Percentiles rank a stretch among this genome's conserved stretches.
Evolutionary conservation across 2,329 filamentous ascomycete genomes (phyloP).

Genomic region (Talaromyces sp.): DNA sequence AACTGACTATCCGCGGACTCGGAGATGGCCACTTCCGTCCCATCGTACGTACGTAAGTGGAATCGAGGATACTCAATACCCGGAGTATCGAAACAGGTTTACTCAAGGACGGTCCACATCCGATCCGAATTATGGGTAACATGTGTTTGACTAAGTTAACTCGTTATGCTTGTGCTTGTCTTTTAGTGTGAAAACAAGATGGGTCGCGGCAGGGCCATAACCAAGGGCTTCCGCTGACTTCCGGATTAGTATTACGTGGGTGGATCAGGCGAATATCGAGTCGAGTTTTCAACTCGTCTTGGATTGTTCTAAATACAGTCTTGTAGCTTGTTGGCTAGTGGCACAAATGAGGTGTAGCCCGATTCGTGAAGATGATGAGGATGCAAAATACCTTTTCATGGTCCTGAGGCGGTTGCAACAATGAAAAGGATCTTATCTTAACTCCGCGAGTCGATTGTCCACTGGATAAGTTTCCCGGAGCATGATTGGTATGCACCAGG

Average conservation of each 20-base stretch:
- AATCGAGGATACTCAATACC: neutral
- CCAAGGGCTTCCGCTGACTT: neutral
- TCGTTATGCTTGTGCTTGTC: neutral
- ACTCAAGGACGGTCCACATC: neutral
- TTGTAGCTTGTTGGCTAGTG: neutral
- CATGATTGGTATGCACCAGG: neutral
- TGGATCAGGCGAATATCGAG: neutral
- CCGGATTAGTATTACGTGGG: neutral
- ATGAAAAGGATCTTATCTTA: neutral
- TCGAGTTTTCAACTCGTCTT: neutral
- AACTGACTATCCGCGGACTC: too few relatives aligned
- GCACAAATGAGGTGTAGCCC: neutral
- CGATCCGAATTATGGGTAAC: neutral
- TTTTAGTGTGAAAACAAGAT: neutral
- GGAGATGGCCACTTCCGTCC: neutral
- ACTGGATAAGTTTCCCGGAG: neutral
- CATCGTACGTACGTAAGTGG: neutral
- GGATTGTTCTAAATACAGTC: neutral
- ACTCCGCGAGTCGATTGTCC: neutral
- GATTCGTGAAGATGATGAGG: neutral
- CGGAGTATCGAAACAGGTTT: neutral
- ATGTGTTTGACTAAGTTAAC: neutral
- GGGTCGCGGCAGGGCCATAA: neutral
- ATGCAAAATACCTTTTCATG: neutral
- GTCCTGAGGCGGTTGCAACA: neutral